These are phyloP conservation scores for Protomyces inundatus DNA, from an alignment of 1,139 yeast genomes.

Conservation along the genomic window DNA sequence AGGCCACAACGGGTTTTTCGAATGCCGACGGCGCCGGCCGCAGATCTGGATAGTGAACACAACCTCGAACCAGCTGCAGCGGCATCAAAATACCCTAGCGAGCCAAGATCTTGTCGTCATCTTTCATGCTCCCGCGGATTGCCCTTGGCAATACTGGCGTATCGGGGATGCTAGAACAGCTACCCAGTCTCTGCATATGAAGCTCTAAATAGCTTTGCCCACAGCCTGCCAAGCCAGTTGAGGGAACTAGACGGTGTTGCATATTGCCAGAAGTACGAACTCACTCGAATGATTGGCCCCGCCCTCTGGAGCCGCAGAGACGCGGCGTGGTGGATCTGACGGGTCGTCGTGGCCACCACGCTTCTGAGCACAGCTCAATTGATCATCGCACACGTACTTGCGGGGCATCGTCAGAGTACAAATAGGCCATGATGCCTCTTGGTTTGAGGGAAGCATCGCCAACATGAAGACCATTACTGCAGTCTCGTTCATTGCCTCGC, in stretches of 20 bases:
- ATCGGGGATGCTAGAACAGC: too few relatives aligned
- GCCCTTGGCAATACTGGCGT: too few relatives aligned
- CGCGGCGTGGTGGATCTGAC: background rate
- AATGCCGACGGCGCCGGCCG: too few relatives aligned
- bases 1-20: too few relatives aligned
- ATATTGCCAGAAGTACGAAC: too few relatives aligned
- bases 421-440: background rate
- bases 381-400: too few relatives aligned
- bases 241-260: background rate
- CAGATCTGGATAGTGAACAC: too few relatives aligned
- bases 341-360: background rate
- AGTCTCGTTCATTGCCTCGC: constrained; percentile 29
- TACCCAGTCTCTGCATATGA: background rate
- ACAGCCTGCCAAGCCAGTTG: background rate
- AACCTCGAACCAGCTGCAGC: background rate
- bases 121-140: background rate
- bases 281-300: background rate
- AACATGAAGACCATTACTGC: constrained; percentile 15
- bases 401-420: background rate
- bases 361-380: too few relatives aligned
- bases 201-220: background rate
- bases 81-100: too few relatives aligned
- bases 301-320: background rate
- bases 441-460: background rate
- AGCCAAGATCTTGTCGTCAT: background rate